Evolutionary conservation across 2,329 filamentous ascomycete genomes (phyloP).

Genomic region (Hymenoscyphus occultus): DNA sequence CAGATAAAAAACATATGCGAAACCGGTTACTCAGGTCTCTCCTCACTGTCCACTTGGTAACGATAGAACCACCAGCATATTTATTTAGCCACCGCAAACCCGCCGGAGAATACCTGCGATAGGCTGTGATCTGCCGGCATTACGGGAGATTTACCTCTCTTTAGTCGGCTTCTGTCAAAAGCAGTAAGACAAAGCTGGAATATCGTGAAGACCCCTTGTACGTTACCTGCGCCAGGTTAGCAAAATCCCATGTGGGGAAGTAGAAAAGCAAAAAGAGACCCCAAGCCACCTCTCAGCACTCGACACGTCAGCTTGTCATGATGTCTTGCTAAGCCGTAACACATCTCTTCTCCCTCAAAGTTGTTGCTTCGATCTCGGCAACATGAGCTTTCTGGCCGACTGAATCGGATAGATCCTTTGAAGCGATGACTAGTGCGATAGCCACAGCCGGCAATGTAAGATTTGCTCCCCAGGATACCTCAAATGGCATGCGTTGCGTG

Average conservation of each 20-base stretch:
- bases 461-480: background rate
- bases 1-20: background rate
- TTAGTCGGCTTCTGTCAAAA: constrained; percentile 3
- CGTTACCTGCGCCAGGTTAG: background rate
- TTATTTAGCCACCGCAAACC: background rate
- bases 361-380: background rate
- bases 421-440: background rate
- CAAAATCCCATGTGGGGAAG: background rate
- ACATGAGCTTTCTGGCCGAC: background rate
- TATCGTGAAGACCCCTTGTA: background rate
- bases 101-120: background rate
- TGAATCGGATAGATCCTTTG: background rate
- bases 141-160: background rate
- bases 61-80: background rate
- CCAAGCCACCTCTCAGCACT: background rate
- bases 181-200: background rate
- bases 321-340: background rate
- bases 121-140: constrained; percentile 1
- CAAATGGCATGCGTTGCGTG: background rate
- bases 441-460: background rate
- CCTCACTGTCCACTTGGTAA: background rate
- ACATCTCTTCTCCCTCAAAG: background rate
- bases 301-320: constrained; percentile 7
- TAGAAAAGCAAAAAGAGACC: constrained; percentile 1
- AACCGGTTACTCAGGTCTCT: background rate